phyloP scores from a whole-genome alignment of 805 yeast species.

The Candida ulmi region DNA sequence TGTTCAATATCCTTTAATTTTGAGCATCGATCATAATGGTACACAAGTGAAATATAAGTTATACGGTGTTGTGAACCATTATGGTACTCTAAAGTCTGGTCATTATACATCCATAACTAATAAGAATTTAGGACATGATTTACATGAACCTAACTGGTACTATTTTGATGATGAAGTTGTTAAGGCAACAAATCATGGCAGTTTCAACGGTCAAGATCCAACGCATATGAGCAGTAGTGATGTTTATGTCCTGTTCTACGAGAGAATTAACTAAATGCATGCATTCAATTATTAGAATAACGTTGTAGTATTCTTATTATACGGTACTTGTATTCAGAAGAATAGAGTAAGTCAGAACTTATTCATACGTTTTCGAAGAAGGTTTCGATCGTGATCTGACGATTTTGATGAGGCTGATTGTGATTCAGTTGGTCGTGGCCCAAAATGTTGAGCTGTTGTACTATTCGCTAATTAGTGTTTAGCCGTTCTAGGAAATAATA shows the following conservation, averaged over 20 bases:
- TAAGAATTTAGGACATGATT: constrained; percentile 33
- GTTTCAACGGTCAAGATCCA: constrained; percentile 30
- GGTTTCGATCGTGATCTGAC: no score
- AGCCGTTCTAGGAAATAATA: no score
- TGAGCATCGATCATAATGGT: constrained; percentile 41
- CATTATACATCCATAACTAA: constrained; percentile 70
- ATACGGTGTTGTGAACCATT: constrained; percentile 63
- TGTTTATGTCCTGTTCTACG: constrained; percentile 69
- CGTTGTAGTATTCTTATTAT: no score
- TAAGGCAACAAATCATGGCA: constrained; percentile 43
- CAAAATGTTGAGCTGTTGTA: no score
- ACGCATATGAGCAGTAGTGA: constrained; percentile 44
- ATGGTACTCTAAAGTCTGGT: constrained; percentile 66
- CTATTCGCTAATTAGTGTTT: no score
- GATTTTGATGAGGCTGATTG: no score
- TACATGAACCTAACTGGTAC: constrained; percentile 52
- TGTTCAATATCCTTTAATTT: constrained; percentile 49
- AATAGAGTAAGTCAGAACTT: no score
- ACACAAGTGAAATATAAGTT: constrained; percentile 40
- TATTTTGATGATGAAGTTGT: constrained; percentile 69
- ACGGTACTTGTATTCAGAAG: no score
- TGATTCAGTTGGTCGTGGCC: no score
- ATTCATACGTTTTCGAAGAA: no score
- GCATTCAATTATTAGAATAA: no score
- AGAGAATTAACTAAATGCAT: constrained; percentile 27